These are phyloP conservation scores for Solanum appendiculatum DNA, from an alignment of 257 asterid species.

Conservation along the genomic window DNA sequence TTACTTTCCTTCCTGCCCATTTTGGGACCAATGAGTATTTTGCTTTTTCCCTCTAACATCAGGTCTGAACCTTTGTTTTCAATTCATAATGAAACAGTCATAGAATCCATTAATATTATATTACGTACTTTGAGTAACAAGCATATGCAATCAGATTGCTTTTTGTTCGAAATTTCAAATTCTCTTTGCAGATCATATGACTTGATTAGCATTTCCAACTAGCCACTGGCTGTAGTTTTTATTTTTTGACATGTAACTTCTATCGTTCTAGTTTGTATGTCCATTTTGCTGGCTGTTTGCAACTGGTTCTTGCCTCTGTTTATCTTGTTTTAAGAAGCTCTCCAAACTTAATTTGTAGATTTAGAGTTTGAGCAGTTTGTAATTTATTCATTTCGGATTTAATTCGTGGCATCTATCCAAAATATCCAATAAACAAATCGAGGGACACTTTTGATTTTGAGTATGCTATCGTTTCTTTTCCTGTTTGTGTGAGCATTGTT, in stretches of 20 bases:
- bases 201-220: background rate
- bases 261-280: background rate
- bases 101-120: background rate
- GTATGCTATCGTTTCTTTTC: background rate
- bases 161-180: background rate
- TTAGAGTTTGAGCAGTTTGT: background rate
- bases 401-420: background rate
- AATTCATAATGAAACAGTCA: background rate
- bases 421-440: background rate
- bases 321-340: background rate
- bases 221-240: background rate
- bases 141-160: background rate
- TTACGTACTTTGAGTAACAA: background rate
- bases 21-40: background rate
- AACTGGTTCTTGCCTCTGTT: background rate
- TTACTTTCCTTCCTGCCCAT: background rate
- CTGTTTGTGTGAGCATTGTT: background rate
- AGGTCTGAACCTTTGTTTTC: background rate
- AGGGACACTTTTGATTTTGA: background rate
- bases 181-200: background rate
- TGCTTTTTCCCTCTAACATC: background rate
- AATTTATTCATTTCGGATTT: background rate
- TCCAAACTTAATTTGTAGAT: background rate
- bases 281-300: background rate
- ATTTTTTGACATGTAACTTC: background rate